A percentile compares a stretch with the other conserved stretches of the same genome.
phyloP scores from a whole-genome alignment of 2,329 filamentous ascomycete species.

The Pezicula radicicola region DNA sequence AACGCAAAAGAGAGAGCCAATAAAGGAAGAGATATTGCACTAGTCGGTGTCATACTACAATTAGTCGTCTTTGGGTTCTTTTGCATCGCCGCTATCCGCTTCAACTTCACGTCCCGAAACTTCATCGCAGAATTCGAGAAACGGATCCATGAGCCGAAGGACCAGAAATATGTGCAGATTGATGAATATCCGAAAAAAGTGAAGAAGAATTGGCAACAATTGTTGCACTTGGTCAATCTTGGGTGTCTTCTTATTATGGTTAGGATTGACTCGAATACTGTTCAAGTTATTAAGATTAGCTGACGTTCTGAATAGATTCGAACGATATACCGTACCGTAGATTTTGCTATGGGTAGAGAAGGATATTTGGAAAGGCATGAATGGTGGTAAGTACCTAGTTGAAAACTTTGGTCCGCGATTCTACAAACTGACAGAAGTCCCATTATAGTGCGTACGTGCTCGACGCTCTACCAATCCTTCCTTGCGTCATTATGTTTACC shows the following conservation, averaged over 20 bases:
- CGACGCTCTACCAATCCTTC: constrained; percentile 20
- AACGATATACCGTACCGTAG: constrained; percentile 21
- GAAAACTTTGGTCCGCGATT: background rate
- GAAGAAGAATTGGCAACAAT: constrained; percentile 20
- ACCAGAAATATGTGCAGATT: constrained; percentile 12
- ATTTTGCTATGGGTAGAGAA: constrained; percentile 18
- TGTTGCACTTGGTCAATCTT: constrained; percentile 24
- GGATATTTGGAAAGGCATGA: constrained; percentile 21
- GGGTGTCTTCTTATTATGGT: constrained; percentile 25
- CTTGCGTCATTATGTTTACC: constrained; percentile 22
- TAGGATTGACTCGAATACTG: background rate
- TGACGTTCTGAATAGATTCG: background rate
- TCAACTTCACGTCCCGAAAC: constrained; percentile 37
- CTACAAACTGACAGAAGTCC: background rate
- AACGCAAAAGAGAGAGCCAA: constrained; percentile 28
- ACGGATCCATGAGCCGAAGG: constrained; percentile 12
- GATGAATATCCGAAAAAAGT: constrained; percentile 10
- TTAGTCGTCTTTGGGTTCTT: constrained; percentile 41
- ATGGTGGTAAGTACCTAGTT: constrained; percentile 8
- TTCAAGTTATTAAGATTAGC: background rate
- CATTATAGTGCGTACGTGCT: constrained; percentile 13
- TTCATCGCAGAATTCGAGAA: constrained; percentile 27
- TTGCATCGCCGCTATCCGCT: constrained; percentile 37
- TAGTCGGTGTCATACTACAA: constrained; percentile 35
- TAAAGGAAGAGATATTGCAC: constrained; percentile 32